Percentiles rank a stretch among this genome's conserved stretches.
Evolutionary conservation across 352 stramenopile genomes (phyloP).

Genomic region (Pythium biforme): DNA sequence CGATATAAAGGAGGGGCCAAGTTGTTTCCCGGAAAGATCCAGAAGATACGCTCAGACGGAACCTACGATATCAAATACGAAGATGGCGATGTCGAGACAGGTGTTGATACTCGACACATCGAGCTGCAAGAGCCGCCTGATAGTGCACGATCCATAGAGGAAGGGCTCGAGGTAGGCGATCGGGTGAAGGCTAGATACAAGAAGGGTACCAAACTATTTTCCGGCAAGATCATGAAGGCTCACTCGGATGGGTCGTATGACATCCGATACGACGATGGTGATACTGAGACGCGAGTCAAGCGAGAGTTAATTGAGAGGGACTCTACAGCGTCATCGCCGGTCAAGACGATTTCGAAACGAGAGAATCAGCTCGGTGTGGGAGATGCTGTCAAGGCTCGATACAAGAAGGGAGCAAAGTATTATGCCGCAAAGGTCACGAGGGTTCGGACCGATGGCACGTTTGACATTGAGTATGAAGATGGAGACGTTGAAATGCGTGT

Average conservation of each 20-base stretch:
- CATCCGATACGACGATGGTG: constrained; percentile 65
- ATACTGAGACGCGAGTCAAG: constrained; percentile 48
- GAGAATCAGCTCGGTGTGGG: constrained; percentile 14
- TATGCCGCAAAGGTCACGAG: constrained; percentile 63
- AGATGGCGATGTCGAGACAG: constrained; percentile 45
- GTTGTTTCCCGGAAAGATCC: constrained; percentile 53
- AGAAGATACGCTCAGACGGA: constrained; percentile 44
- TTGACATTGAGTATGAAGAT: constrained; percentile 67
- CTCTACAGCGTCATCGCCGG: not conserved
- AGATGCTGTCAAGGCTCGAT: constrained; percentile 53
- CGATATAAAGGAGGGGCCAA: constrained; percentile 48
- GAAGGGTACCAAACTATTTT: constrained; percentile 41
- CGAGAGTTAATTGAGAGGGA: constrained; percentile 35
- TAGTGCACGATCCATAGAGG: not conserved
- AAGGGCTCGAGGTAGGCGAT: constrained; percentile 27
- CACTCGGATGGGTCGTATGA: constrained; percentile 64
- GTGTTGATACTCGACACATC: constrained; percentile 25
- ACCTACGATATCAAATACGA: constrained; percentile 75
- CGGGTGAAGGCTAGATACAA: constrained; percentile 49
- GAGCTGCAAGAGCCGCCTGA: not conserved
- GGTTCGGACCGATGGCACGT: constrained; percentile 58
- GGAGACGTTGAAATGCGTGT: constrained; percentile 49
- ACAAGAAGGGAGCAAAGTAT: constrained; percentile 64
- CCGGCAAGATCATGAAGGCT: constrained; percentile 44
- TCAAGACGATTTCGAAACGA: constrained; percentile 6